phyloP scores from a whole-genome alignment of 345 rosid genomes.

The Aethionema arabicum region DNA sequence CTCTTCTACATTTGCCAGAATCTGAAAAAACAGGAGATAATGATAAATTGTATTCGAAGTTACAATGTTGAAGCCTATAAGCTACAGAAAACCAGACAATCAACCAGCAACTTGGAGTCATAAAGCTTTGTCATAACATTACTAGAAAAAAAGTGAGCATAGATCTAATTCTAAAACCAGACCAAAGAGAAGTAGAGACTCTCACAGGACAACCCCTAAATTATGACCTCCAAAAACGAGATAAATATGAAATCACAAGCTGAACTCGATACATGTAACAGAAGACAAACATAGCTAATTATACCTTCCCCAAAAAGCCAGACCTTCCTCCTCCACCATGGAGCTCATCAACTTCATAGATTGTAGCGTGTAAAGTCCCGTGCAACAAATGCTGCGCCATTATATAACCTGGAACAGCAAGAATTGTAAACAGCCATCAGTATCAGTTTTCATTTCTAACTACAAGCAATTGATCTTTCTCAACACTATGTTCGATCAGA shows the following conservation, averaged over 20 bases:
- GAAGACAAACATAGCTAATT: not conserved
- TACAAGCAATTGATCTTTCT: no score
- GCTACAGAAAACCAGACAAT: not conserved
- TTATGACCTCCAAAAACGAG: not conserved
- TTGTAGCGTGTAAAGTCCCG: constrained; percentile 84
- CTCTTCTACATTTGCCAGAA: constrained; percentile 70
- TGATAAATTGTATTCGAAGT: not conserved
- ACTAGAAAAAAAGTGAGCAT: not conserved
- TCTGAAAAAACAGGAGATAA: constrained; percentile 37
- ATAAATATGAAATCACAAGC: not conserved
- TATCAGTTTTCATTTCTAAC: not conserved
- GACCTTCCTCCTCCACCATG: constrained; percentile 44
- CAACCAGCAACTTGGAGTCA: not conserved
- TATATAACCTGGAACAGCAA: constrained; percentile 32
- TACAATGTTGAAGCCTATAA: not conserved
- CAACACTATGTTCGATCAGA: not conserved
- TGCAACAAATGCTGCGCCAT: constrained; percentile 83
- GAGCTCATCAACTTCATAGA: constrained; percentile 81
- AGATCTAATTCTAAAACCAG: not conserved
- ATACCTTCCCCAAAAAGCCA: constrained; percentile 75
- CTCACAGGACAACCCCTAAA: not conserved
- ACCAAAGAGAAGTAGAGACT: not conserved
- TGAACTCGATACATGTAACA: not conserved
- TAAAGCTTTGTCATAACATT: no score
- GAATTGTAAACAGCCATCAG: not conserved